phyloP scores from a whole-genome alignment of 2,329 filamentous ascomycete species.

The Aspergillus sp. region DNA sequence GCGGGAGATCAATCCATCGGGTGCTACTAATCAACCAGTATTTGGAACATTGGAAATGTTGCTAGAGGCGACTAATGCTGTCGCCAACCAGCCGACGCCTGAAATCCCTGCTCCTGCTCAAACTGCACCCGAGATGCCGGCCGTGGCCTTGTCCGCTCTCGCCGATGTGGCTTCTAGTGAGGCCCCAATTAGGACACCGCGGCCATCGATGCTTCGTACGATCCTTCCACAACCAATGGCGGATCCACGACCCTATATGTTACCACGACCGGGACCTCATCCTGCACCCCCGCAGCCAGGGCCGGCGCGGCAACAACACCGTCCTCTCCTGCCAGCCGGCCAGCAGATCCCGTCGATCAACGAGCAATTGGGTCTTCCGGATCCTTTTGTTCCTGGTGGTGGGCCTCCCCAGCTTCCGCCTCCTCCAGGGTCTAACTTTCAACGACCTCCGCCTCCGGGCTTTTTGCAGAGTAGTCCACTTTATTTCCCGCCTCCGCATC shows the following conservation, averaged over 20 bases:
- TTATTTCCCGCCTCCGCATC: slow-evolving; percentile 19
- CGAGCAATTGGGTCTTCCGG: slow-evolving; percentile 29
- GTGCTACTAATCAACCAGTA: not conserved
- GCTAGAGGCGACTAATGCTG: slow-evolving; percentile 2
- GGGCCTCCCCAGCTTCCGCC: slow-evolving; percentile 35
- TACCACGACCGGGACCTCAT: slow-evolving; percentile 20
- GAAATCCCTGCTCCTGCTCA: not conserved
- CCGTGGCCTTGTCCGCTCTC: slow-evolving; percentile 16
- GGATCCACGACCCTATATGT: slow-evolving; percentile 25
- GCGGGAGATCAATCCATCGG: slow-evolving; percentile 17
- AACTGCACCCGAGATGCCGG: not conserved
- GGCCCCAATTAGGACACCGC: slow-evolving; percentile 32
- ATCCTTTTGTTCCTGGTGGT: slow-evolving; percentile 29
- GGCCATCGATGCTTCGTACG: slow-evolving; percentile 18
- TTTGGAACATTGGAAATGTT: slow-evolving; percentile 6
- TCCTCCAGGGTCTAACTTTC: slow-evolving; percentile 33
- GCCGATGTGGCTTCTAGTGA: slow-evolving; percentile 23
- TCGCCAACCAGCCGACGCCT: slow-evolving; percentile 2
- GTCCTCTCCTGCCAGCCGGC: slow-evolving; percentile 32
- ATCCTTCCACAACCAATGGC: slow-evolving; percentile 25
- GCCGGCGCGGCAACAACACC: slow-evolving; percentile 25
- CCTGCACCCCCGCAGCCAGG: slow-evolving; percentile 8
- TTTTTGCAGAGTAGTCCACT: slow-evolving; percentile 17
- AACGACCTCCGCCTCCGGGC: slow-evolving; percentile 23
- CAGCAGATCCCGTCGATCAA: slow-evolving; percentile 24